A percentile compares a stretch with the other conserved stretches of the same genome.
These are phyloP conservation scores for Lactarius indigo DNA, from an alignment of 768 basidiomycete species.

Conservation along the genomic window DNA sequence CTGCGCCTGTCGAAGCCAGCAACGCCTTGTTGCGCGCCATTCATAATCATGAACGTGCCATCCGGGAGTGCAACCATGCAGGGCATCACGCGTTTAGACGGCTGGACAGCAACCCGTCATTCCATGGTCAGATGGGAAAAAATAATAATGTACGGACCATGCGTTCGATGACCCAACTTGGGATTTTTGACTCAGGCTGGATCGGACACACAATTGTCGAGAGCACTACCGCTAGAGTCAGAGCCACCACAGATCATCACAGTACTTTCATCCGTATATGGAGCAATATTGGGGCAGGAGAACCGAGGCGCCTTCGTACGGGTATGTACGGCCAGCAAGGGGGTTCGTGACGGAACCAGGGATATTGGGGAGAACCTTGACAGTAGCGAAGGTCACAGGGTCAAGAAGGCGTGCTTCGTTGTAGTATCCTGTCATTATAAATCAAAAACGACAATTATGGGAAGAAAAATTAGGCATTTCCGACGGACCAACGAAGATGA, in stretches of 20 bases:
- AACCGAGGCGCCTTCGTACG: conserved; percentile 67
- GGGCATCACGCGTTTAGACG: conserved; percentile 70
- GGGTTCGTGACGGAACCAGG: conserved; percentile 71
- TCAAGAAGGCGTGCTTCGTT: conserved; percentile 79
- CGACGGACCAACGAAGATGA: conserved; percentile 63
- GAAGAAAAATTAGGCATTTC: background rate
- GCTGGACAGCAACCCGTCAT: conserved; percentile 36
- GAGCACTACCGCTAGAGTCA: conserved; percentile 43
- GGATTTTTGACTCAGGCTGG: conserved; percentile 55
- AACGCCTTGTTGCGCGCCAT: conserved; percentile 65
- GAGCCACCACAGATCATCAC: conserved; percentile 77
- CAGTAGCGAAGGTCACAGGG: conserved; percentile 59
- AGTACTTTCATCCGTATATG: conserved; percentile 67
- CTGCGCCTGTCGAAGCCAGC: conserved; percentile 71
- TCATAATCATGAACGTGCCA: conserved; percentile 70
- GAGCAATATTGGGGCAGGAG: conserved; percentile 68
- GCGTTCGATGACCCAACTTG: conserved; percentile 70
- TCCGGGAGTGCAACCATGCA: conserved; percentile 69
- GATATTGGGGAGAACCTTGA: conserved; percentile 60
- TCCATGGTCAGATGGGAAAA: background rate
- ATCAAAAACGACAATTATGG: background rate
- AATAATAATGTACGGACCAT: conserved; percentile 59
- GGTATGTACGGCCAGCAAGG: conserved; percentile 73
- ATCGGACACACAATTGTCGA: conserved; percentile 75
- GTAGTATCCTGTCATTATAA: conserved; percentile 53